Evolutionary conservation across 1,284 basidiomycete species (phyloP), one percentile per base, ranked within the genome.

Genomic region (Clitocybe nebularis): DNA sequence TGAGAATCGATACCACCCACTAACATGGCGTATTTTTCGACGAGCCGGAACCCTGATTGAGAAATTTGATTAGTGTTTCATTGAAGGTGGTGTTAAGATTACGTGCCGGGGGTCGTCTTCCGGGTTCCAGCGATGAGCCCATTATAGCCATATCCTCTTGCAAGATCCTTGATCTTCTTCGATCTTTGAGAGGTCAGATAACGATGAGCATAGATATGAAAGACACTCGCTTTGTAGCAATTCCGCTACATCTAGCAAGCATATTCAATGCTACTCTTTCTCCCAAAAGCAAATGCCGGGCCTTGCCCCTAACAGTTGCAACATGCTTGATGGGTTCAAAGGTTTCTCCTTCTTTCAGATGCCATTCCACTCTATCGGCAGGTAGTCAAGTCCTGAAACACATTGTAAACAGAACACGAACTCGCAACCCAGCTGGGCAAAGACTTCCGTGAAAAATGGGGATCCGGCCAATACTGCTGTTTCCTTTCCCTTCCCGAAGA

Each of bases 1-100:
- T 99, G 96, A 13, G 90, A 74, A 64, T 99, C 96, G 51, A 98
- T 88, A 3, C 95, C 96, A 17, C 96, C 95, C 19, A 99, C 92
- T 34, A 98, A 71, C 96, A 99, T 99, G 6, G 88, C 96, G 63
- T 99, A 98, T 67, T 99, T 99, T 65, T 99, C 95, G 4, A 99
- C 94, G 11, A 98, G 74, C 36, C 96, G 75, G 71, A 99, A 99
- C 0, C 93, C 91, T 79, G 55, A 7, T 3, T 45, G 43, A 35
- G 47, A 33, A 47, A 8, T 37, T 13, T 30, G 17, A 16, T 41
- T 5, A 33, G 21, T 21, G 24, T 25, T 6, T 24, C 21, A 43
- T 59, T 47, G 35, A 17, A 17, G 4, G 11, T 11, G 14, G n/a
- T 10, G 5, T 30, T 37, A n/a, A 22, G 21, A 11, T n/a, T 16